Base-by-base conservation (phyloP, 805 yeast genomes). In the Komagataella kurtzmanii region DNA sequence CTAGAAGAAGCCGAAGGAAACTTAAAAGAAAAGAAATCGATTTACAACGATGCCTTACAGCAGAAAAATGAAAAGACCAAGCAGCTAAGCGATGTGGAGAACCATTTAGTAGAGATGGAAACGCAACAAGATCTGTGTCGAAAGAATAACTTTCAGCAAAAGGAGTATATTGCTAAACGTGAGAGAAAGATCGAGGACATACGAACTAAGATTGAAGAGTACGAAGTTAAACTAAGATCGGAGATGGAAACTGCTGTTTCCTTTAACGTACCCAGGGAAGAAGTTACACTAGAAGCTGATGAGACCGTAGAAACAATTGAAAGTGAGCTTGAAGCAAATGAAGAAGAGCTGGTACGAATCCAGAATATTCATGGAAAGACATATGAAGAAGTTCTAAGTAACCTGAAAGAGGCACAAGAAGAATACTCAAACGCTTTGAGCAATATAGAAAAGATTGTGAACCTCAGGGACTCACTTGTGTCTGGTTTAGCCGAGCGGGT, bases 341-440 rank as follows among this genome's bases (percentile, higher is more conserved):
- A 76, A 18, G 58, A 61, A 40, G 72, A 73, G 18, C 73, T 85
- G 17, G 66, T 71, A 49, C 72, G 69, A 51, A 78, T 81, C 2
- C 85, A 84, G 56, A 65, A 65, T 46, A 65, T 67, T 21, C 62
- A 81, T 12, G 87, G 85, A 1, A 70, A 76, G 52, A 62, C 81
- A 0, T 75, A 77, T 48, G 83, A 80, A 49, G 76, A 77, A 44
- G 79, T 83, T 1, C 72, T 77, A 46, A 59, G 63, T 10, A 72
- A 78, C 40, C 74, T 78, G 47, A 67, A 73, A 14, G 60, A 61
- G 12, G 71, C 77, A 3, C 74, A 77, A 54, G 60, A 63, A 3
- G 69, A 68, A 49, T 72, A 69, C 52, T 71, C 67, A 12, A 67
- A 68, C 4, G 76, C 81, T 2, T 66, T 70, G 46, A 57, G 59